Conservation (phyloP, 305 asterid species). For the Striga hermonthica region DNA sequence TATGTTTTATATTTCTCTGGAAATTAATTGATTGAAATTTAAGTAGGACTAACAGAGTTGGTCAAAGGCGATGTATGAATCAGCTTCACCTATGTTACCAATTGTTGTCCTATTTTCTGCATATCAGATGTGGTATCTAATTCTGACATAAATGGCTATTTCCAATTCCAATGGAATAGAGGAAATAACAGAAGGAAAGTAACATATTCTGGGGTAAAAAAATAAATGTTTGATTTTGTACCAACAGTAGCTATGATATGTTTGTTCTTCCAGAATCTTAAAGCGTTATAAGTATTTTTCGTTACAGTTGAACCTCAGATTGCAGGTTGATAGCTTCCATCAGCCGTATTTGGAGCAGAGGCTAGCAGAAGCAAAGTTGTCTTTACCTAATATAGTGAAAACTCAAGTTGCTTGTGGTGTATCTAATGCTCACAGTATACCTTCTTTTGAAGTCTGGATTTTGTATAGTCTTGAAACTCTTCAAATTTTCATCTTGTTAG, state of each 20-base stretch:
- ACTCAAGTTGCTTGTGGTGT: slow-evolving; percentile 98
- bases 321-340: slow-evolving; percentile 78
- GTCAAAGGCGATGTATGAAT: slow-evolving; percentile 6
- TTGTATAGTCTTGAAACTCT: slow-evolving; percentile 4
- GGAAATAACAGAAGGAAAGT: background rate
- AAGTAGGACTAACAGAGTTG: slow-evolving; percentile 7
- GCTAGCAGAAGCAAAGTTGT: slow-evolving; percentile 64
- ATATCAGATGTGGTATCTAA: slow-evolving; percentile 20
- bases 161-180: slow-evolving; percentile 9
- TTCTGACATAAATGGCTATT: slow-evolving; percentile 10
- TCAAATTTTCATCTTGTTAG: slow-evolving; percentile 19
- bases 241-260: background rate
- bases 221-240: slow-evolving; percentile 19
- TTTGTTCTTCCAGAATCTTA: slow-evolving; percentile 19
- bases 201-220: slow-evolving; percentile 16
- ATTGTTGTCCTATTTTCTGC: background rate
- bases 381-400: slow-evolving; percentile 80
- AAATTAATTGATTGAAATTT: background rate
- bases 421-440: slow-evolving; percentile 84
- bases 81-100: slow-evolving; percentile 14
- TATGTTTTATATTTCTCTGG: slow-evolving; percentile 13
- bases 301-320: slow-evolving; percentile 34
- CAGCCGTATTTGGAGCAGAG: slow-evolving; percentile 58
- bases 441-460: slow-evolving; percentile 1
- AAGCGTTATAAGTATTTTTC: slow-evolving; percentile 30